Evolutionary conservation across 352 stramenopile species (phyloP), one percentile per base, ranked within the genome.

Genomic region (Pythium sukuiense): DNA sequence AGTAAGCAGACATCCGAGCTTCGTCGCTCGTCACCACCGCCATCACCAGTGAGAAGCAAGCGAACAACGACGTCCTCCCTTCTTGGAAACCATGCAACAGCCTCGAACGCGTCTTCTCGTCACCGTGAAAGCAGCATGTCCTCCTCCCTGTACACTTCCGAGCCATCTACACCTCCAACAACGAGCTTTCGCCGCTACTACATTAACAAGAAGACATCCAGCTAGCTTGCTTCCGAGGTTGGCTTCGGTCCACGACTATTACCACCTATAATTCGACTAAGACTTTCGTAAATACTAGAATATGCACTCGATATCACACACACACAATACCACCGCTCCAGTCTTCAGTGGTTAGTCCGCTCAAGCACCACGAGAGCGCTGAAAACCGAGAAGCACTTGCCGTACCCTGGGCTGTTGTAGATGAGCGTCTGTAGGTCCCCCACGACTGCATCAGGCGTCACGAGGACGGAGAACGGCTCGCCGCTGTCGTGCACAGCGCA

Each of bases 141-240:
- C 8, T 52, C 45, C 6, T 52, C 45, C 18, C 3, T 30, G 18
- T 52, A 52, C 45, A 18, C 45, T 7, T 52, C 45, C 18, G 45
- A 52, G 18, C 30, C 45, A 18, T 18, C 45, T 12, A 30, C 45
- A 30, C 45, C 45, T 30, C 45, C 45, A 14, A 52, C 45, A 1
- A 6, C 67, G 3, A 73, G 55, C 55, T 73, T 73, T 29, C 67
- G 67, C 26, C 67, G 67, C 49, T 73, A 73, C 67, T 73, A 73
- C 56, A 59, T 73, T 32, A 35, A 56, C 66, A 68, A 68, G 48
- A 67, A 59, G 26, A 24, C 37, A 2, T 30, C 18, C 2, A 13
- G 26, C 29, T 35, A 60, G 32, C 32, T 35, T 8, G 32, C 32
- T 9, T 16, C 26, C 8, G 14, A 41, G 24, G 37, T 61, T 61